Base-by-base conservation (phyloP, 176 grass and related monocot genomes). In the Elymus sibiricus region DNA sequence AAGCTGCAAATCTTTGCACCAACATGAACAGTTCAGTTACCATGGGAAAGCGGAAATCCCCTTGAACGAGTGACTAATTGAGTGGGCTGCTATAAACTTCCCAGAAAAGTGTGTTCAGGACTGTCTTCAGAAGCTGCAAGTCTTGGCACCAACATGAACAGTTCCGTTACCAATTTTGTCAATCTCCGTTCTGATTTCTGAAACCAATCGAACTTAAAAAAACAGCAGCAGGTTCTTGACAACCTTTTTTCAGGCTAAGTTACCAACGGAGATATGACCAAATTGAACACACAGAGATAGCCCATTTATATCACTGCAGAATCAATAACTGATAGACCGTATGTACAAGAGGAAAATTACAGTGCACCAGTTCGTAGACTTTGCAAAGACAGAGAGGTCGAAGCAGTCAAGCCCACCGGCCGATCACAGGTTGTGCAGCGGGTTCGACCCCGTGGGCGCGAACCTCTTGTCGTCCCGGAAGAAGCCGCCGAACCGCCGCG, bases 381-480 rank as follows among this genome's bases (percentile, higher is more conserved):
- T 19, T 53, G 16, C 55, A 58, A 22, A 58, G 55, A 22, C 55
- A 58, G 55, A 3, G 47, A 22, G 55, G 21, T 9, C 21, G 55
- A 58, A 56, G 16, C 53, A 19, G 19, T 56, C 53, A 9, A 9
- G 7, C 7, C 53, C 55, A 58, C 19, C 55, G 17, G 4, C 2
- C 5, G 51, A 11, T 86, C 83, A 93, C 49, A 93, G 84, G 58
- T 94, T 94, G 89, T 94, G 92, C 64, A 94, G 86, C n/a, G 92
- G 92, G 61, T 94, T 94, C 2, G 92, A 91, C 27, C 92, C 92
- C 9, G 92, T 89, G 2, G 92, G 92, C 37, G 92, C 78, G 87
- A 94, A 94, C 84, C 92, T 87, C 89, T 94, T 94, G 51, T 94
- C 86, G 58, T 87, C 92, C 27, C n/a, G 56, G 84, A 88, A 89